Conservation (phyloP, 1,284 basidiomycete genomes). For the Trametes sp. region DNA sequence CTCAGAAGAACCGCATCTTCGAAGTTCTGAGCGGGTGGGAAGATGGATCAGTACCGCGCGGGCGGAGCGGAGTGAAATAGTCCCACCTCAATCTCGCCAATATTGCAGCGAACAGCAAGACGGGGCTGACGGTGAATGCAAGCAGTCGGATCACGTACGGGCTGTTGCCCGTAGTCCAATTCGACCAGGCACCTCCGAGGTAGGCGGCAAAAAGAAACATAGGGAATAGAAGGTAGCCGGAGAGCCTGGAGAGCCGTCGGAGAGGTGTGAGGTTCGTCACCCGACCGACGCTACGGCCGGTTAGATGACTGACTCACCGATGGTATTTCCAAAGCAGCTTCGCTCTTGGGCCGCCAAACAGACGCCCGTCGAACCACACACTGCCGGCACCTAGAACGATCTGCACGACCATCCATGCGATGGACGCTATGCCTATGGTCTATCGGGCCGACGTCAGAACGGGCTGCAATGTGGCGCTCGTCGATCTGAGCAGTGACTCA, state of each 20-base stretch:
- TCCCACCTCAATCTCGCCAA: conserved; percentile 38
- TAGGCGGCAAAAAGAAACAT: conserved; percentile 62
- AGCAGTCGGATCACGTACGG: conserved; percentile 52
- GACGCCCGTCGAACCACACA: conserved; percentile 70
- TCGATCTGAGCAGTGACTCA: conserved; percentile 44
- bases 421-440: conserved; percentile 64
- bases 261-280: neutral
- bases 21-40: conserved; percentile 32
- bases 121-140: conserved; percentile 61
- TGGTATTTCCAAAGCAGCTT: conserved; percentile 82
- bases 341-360: conserved; percentile 71
- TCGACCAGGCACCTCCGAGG: conserved; percentile 71
- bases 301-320: conserved; percentile 51
- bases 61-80: neutral
- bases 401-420: conserved; percentile 65
- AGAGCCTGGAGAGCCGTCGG: conserved; percentile 50
- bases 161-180: conserved; percentile 55
- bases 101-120: conserved; percentile 36
- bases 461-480: conserved; percentile 15
- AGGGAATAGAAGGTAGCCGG: conserved; percentile 69
- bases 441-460: conserved; percentile 28
- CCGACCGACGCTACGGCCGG: neutral
- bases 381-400: conserved; percentile 65
- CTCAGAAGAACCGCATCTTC: conserved; percentile 42
- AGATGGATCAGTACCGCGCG: neutral